Evolutionary conservation across 768 basidiomycete species (phyloP), one percentile per base, ranked within the genome.

Genomic region (Lentinula raphanica): DNA sequence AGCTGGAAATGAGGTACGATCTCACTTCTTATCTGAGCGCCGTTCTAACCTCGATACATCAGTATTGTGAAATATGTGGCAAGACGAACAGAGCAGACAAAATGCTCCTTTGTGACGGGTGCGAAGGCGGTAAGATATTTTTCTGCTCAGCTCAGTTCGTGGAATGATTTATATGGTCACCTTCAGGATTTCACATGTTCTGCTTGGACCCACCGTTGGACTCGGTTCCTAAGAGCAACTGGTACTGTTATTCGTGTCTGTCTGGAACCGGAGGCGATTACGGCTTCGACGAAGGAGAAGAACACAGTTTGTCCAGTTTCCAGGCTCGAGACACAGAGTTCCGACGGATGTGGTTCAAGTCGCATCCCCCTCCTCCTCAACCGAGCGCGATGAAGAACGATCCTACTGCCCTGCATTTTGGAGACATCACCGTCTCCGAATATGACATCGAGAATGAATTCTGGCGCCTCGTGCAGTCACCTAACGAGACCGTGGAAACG

Each of bases 261-360:
- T 81, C 94, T 39, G 88, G 86, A 38, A 95, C 92, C 0, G 95
- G 96, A 11, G 91, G 91, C 53, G 97, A 98, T 72, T 99, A 92
- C 65, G 97, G 97, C 29, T 99, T 98, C 66, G 97, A 98, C 65
- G 95, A 98, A 67, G 97, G 97, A 39, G 89, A 98, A 72, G 96
- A 98, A 63, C 97, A 99, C 70, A 85, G 86, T 60, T 79, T 99
- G 38, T 82, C 90, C 27, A 93, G 86, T 66, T 98, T 98, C 73
- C 93, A 94, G 65, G 90, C 88, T 45, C 84, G 95, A 35, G 97
- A 97, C 66, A 77, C 80, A 23, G 92, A 91, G 64, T 99, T 99
- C 72, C 84, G 93, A 59, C 80, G 85, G 53, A 75, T 87, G 60
- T 99, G 95, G 94, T 96, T 95, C 71, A 78, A 86, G 59, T 76